Conservation (phyloP, 306 rosid species). For the Prunus persica region DNA sequence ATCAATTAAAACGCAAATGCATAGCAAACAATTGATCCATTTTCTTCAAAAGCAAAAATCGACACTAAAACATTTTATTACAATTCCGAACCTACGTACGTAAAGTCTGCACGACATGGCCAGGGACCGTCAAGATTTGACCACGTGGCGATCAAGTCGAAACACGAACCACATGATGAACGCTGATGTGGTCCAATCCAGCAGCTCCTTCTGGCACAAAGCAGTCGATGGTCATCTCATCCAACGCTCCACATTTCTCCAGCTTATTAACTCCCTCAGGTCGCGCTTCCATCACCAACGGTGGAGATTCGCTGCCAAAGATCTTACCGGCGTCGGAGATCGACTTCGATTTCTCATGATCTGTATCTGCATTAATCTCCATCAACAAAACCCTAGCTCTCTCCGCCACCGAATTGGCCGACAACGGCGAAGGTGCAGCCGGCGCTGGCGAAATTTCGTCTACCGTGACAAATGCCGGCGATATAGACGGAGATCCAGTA, state of each 20-base stretch:
- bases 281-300: not conserved
- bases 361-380: not conserved
- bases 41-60: too few relatives aligned
- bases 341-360: not conserved
- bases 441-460: not conserved
- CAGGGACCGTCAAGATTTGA: conserved; percentile 1
- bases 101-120: not conserved
- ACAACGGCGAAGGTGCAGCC: not conserved
- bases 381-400: conserved; percentile 4
- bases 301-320: not conserved
- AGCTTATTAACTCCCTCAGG: not conserved
- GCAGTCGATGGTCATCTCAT: conserved; percentile 12
- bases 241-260: conserved; percentile 11
- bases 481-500: not conserved
- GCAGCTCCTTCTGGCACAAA: not conserved
- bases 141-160: not conserved
- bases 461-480: not conserved
- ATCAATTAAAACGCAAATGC: too few relatives aligned
- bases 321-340: not conserved
- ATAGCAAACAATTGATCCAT: too few relatives aligned
- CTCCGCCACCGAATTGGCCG: not conserved
- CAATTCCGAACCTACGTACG: too few relatives aligned
- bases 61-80: too few relatives aligned
- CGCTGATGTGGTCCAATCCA: not conserved
- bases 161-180: not conserved